Conservation (phyloP, 2,329 filamentous ascomycete species). For the Dryadomyces quercivorus region DNA sequence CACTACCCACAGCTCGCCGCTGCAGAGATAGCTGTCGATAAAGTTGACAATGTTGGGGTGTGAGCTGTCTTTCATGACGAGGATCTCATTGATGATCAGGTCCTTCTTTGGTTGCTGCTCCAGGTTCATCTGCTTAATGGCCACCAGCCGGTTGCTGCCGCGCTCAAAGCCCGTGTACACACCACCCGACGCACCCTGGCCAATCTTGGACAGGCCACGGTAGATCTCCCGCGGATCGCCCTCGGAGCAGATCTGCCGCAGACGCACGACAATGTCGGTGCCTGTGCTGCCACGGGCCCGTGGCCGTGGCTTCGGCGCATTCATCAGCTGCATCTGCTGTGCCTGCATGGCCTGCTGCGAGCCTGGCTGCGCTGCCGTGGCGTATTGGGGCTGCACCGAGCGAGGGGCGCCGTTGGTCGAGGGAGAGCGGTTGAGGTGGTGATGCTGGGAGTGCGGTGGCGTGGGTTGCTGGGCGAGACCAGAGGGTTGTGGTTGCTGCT, state of each 20-base stretch:
- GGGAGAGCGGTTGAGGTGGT: constrained; percentile 22
- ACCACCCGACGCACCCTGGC: constrained; percentile 91
- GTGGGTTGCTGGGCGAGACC: constrained; percentile 30
- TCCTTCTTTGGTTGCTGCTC: constrained; percentile 99
- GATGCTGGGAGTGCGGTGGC: constrained; percentile 40
- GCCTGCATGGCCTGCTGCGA: neutral
- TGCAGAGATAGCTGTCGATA: constrained; percentile 87
- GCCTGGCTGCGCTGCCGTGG: neutral
- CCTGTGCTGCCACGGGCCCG: constrained; percentile 67
- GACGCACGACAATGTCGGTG: constrained; percentile 68
- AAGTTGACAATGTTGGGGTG: constrained; percentile 99
- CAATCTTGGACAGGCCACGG: constrained; percentile 82
- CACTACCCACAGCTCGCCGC: constrained; percentile 91
- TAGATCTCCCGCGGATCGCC: constrained; percentile 85
- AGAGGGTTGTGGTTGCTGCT: constrained; percentile 25
- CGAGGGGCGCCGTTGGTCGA: constrained; percentile 26
- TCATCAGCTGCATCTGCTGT: constrained; percentile 15
- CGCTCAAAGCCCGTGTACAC: constrained; percentile 87
- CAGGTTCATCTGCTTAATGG: constrained; percentile 99
- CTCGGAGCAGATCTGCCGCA: constrained; percentile 82
- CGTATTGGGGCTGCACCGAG: constrained; percentile 14
- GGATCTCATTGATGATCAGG: constrained; percentile 95
- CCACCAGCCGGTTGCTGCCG: constrained; percentile 75
- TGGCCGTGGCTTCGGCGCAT: constrained; percentile 56
- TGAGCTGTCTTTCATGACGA: constrained; percentile 98